Evolutionary conservation across 352 stramenopile species (phyloP), one percentile per base, ranked within the genome.

Genomic region (Globisporangium acanthophoron): DNA sequence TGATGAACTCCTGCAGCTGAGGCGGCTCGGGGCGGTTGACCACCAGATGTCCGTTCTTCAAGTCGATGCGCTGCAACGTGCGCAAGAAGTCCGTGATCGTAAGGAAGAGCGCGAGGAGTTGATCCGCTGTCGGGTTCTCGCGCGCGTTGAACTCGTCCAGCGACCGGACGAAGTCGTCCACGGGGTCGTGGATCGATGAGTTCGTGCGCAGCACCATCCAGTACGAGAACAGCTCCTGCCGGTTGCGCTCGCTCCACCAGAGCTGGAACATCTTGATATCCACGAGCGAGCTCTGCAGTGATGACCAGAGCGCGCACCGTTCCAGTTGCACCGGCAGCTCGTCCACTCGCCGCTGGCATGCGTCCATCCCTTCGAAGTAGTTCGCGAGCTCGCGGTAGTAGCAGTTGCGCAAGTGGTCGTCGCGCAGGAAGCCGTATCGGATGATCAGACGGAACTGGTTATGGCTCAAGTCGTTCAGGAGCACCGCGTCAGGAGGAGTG

Each of bases 261-360:
- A 92, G 66, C 56, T 88, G 85, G 54, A 92, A 94, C 82, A 92
- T 91, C 56, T 85, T 84, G 58, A 94, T 90, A 54, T 92, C 84
- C n/a, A 91, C 80, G 7, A 94, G 76, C 21, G 73, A 62, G 20
- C 53, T 76, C 54, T 92, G 80, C 11, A 94, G 70, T 12, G 80
- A 70, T 16, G 63, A 59, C 85, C 85, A 94, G 63, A 85, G 65
- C 3, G 59, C 61, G 20, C 85, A 94, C 8, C 85, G 77, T 64
- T 91, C 85, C 35, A 92, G 57, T 40, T 94, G 85, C 56, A 94
- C 78, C 0, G 85, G 85, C 9, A 94, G 64, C 58, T 92, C 85
- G 52, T 92, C 80, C 13, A 94, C 62, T n/a, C 82, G 80, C 0
- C 80, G 80, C 47, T 94, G 85, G 3, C 70, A 90, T 31, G 78